Conservation (phyloP, 441 rosid species). For the Populus hybrid region DNA sequence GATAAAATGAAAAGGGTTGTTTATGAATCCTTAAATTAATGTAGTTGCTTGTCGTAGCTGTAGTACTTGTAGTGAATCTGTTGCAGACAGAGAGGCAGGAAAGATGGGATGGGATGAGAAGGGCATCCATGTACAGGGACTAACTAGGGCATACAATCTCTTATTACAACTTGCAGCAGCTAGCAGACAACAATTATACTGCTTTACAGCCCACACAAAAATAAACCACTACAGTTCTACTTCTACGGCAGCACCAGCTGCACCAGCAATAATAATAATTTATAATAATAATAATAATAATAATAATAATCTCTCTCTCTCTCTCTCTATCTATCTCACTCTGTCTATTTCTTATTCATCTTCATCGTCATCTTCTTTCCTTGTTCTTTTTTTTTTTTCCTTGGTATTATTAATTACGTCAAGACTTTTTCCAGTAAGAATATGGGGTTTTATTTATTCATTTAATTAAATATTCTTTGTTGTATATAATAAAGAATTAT, state of each 20-base stretch:
- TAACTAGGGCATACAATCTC: conserved; percentile 23
- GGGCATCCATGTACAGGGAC: conserved; percentile 34
- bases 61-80: not conserved
- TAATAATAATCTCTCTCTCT: not conserved
- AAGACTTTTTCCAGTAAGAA: not conserved
- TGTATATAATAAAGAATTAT: not conserved
- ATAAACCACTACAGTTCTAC: not conserved
- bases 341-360: not conserved
- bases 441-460: conserved; percentile 5
- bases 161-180: conserved; percentile 41
- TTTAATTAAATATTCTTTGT: not conserved
- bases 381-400: not conserved
- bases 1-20: too few relatives aligned
- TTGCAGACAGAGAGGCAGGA: too few relatives aligned
- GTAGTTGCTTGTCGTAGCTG: not conserved
- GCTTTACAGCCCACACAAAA: conserved; percentile 49
- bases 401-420: not conserved
- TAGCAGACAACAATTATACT: conserved; percentile 45
- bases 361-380: conserved; percentile 3
- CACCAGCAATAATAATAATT: too few relatives aligned
- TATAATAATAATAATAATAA: too few relatives aligned
- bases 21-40: too few relatives aligned
- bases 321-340: not conserved
- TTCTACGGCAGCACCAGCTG: not conserved
- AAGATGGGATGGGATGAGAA: conserved; percentile 5